Base-by-base conservation (phyloP, 192 early-diverging fungal species). In the Phycomyces blakesleeanus region DNA sequence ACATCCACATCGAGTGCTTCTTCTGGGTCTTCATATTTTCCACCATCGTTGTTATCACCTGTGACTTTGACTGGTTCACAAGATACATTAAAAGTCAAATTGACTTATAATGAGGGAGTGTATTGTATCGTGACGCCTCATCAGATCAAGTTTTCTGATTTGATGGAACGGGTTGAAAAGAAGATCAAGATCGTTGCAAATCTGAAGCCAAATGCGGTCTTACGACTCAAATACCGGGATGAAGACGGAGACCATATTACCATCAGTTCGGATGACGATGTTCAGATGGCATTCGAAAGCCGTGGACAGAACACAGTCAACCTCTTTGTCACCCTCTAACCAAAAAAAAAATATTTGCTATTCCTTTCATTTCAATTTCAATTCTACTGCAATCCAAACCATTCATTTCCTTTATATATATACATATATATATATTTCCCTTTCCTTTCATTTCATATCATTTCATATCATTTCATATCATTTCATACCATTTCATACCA, bases 211-310 rank as follows among this genome's bases (percentile, higher is more conserved):
- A 75, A 76, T 67, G 54, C 79, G 72, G 56, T 76, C 81, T 52
- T 89, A 68, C 81, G 85, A 50, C 87, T 98, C 59, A 83, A 85
- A 66, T 97, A 98, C 68, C 85, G 88, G 69, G 95, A 98, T 67
- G 94, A 97, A 73, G 95, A 96, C 67, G 90, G 92, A 42, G 94
- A 97, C 67, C 84, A 87, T 69, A 87, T 95, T 20, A 86, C 85
- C 40, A 86, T 98, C 50, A 87, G 89, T 62, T 88, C 85, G 18
- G 88, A 96, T 71, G 93, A 93, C 55, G 96, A 98, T 68, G 90
- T 98, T 27, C 85, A 83, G 50, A 76, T 95, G 86, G 95, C 93
- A 6, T 95, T 98, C 79, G 94, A 94, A 73, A 81, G 74, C 37
- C 69, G 74, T 10, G 72, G 76, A 1, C 68, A 73, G 39, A 80